phyloP scores from a whole-genome alignment of 768 basidiomycete species.

The Peribolospora baueri region DNA sequence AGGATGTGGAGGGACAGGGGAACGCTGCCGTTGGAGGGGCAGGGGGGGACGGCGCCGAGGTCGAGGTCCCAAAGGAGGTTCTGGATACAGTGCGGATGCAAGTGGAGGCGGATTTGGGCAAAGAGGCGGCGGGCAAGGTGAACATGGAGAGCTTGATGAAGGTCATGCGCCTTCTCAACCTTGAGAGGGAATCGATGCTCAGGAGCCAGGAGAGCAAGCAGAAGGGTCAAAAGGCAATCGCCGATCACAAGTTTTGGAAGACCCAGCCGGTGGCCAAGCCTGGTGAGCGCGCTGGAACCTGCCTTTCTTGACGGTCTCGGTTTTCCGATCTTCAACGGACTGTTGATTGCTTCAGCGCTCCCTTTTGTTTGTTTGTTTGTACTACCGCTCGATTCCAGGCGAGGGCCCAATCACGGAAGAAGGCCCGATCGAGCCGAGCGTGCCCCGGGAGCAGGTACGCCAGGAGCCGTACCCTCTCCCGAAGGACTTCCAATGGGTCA shows the following conservation, averaged over 20 bases:
- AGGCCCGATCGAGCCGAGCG: constrained; percentile 68
- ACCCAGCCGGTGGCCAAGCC: constrained; percentile 92
- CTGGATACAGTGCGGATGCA: no score
- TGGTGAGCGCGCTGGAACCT: constrained; percentile 23
- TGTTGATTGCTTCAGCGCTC: background rate
- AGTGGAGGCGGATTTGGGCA: no score
- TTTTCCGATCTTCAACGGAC: background rate
- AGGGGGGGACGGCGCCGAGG: no score
- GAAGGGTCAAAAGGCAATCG: background rate
- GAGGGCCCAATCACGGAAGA: constrained; percentile 37
- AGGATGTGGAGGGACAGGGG: no score
- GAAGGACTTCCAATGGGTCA: constrained; percentile 77
- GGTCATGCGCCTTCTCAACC: no score
- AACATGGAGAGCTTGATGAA: no score
- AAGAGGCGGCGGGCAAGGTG: no score
- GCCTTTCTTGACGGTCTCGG: background rate
- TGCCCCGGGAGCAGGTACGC: constrained; percentile 48
- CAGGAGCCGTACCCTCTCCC: constrained; percentile 73
- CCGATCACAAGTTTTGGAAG: constrained; percentile 49
- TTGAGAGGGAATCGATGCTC: no score
- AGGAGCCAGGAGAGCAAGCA: no score
- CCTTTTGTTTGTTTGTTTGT: background rate
- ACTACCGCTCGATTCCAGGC: constrained; percentile 21
- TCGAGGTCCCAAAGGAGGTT: no score
- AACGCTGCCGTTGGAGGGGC: no score